A percentile compares a stretch with the other conserved stretches of the same genome.
Evolutionary conservation across 257 asterid genomes (phyloP).

Genomic region (Salvia rosmarinus): DNA sequence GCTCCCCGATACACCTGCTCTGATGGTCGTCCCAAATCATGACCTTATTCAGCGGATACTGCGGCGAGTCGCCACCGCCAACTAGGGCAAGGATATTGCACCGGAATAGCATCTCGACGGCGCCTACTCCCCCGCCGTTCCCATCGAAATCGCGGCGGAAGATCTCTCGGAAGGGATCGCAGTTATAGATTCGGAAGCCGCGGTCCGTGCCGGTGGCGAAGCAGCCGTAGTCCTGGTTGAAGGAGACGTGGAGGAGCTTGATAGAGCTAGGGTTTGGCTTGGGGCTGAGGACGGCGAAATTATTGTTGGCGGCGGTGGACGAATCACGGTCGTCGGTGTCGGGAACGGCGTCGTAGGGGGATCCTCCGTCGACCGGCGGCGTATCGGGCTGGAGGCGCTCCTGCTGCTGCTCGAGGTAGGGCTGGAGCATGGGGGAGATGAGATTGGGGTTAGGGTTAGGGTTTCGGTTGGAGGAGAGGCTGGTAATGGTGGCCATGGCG

Average conservation of each 20-base stretch:
- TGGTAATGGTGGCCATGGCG: constrained; percentile 52
- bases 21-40: constrained; percentile 96
- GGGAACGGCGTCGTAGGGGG: constrained; percentile 32
- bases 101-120: constrained; percentile 88
- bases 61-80: constrained; percentile 86
- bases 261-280: constrained; percentile 38
- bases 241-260: constrained; percentile 75
- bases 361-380: constrained; percentile 37
- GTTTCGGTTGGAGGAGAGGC: constrained; percentile 44
- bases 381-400: constrained; percentile 40
- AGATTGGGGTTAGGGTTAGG: constrained; percentile 44
- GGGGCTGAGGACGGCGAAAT: constrained; percentile 28
- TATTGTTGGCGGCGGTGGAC: not conserved
- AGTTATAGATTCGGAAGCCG: constrained; percentile 82
- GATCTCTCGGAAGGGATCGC: constrained; percentile 84
- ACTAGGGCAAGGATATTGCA: constrained; percentile 78
- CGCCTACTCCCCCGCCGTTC: constrained; percentile 70
- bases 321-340: constrained; percentile 29
- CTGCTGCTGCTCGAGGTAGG: constrained; percentile 57
- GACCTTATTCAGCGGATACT: constrained; percentile 78
- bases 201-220: constrained; percentile 78
- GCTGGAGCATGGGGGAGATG: constrained; percentile 59
- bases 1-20: constrained; percentile 81
- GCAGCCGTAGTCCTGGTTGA: constrained; percentile 90
- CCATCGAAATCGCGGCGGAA: constrained; percentile 78